Evolutionary conservation across 352 stramenopile species (phyloP).

Genomic region (Globisporangium sylvaticum): DNA sequence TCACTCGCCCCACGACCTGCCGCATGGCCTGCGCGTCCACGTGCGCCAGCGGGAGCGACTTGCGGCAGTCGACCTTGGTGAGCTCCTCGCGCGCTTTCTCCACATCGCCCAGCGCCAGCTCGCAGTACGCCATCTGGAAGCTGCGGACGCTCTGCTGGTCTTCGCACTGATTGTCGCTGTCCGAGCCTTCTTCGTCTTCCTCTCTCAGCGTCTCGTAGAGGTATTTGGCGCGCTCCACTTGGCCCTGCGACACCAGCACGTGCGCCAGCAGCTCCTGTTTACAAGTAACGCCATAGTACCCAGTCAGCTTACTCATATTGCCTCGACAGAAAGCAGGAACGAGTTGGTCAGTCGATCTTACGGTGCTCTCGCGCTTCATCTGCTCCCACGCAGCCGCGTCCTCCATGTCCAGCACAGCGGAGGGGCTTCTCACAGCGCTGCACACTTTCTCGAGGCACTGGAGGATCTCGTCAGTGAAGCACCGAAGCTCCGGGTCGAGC

Average conservation of each 20-base stretch:
- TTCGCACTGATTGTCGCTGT: conserved; percentile 11
- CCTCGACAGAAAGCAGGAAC: too few species aligned
- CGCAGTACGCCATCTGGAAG: conserved; percentile 37
- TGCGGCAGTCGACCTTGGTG: conserved; percentile 2
- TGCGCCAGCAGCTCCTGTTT: conserved; percentile 47
- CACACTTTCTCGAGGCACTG: conserved; percentile 31
- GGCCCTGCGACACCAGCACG: conserved; percentile 22
- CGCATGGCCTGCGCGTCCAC: conserved; percentile 11
- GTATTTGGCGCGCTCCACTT: conserved; percentile 22
- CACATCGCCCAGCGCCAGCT: conserved; percentile 17
- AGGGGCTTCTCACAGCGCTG: conserved; percentile 1
- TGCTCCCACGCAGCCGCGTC: conserved; percentile 17
- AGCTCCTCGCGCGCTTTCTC: conserved; percentile 10
- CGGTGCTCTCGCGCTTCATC: conserved; percentile 27
- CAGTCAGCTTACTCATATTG: too few species aligned
- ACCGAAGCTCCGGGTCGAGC: conserved; percentile 25
- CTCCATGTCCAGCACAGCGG: neutral
- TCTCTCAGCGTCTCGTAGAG: neutral
- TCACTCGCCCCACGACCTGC: neutral
- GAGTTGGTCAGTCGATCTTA: too few species aligned
- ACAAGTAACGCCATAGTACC: too few species aligned
- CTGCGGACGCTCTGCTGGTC: conserved; percentile 19
- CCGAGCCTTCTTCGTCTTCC: neutral
- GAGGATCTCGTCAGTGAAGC: conserved; percentile 21
- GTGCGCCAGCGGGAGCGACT: conserved; percentile 11